Base-by-base conservation (phyloP, 306 rosid genomes). In the Cyamopsis tetragonoloba region DNA sequence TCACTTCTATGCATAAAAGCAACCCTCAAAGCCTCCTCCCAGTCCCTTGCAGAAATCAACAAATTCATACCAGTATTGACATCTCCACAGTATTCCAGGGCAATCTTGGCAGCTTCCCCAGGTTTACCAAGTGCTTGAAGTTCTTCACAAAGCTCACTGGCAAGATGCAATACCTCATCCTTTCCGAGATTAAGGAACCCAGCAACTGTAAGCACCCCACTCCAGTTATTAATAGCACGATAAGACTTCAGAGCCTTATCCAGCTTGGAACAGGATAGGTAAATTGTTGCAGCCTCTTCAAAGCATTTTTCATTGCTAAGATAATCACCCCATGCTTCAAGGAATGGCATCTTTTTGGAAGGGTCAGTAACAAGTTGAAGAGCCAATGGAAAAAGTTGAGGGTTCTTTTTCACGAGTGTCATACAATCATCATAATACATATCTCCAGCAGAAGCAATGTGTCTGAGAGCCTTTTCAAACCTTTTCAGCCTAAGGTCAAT, bases 111-210 rank as follows among this genome's bases (percentile, higher is more conserved):
- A 55, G 99, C 99, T 61, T 93, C 95, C 53, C 87, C 86, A 7
- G 97, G 96, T 74, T 88, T 93, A 51, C 99, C 99, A 58, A 89
- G 88, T 13, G 96, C 95, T 79, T 93, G 99, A 88, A 93, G 90
- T 80, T 93, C 96, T 78, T 93, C 99, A 76, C 95, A 93, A 65
- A 93, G 95, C 76, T 93, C 99, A 54, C 77, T 74, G 60, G 97
- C 90, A 76, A 93, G 71, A 62, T 47, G 74, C 27, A 73, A 73
- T 56, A 88, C 65, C 78, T 88, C 95, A 50, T 88, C 96, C 64
- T 85, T 78, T 47, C 78, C 91, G 82, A 90, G 31, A 75, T 83
- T 79, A 73, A 93, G 96, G 43, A 93, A 63, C 66, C 96, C 96
- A 12, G 96, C 95, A 61, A 88, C 88, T 23, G 84, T 86, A 58